These are phyloP conservation scores for Fusarium sp. DNA, from an alignment of 2,329 filamentous ascomycete genomes.

Conservation along the genomic window DNA sequence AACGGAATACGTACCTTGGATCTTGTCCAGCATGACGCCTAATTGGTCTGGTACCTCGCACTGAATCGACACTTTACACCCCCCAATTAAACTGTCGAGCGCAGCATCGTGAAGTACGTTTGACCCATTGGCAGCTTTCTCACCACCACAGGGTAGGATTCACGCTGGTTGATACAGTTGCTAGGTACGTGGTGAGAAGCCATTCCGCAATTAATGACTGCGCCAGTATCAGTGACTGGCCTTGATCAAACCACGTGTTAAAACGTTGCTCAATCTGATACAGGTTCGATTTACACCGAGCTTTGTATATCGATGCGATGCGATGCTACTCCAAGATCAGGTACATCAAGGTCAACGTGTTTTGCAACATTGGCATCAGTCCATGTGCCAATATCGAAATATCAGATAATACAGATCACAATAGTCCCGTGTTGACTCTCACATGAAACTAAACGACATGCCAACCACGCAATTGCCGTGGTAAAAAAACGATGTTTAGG, in stretches of 20 bases:
- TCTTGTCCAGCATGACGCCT: slow-evolving; percentile 12
- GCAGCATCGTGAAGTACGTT: slow-evolving; percentile 30
- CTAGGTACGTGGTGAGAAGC: background rate
- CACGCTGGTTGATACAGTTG: slow-evolving; percentile 4
- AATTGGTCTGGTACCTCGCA: background rate
- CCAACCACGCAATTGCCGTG: slow-evolving; percentile 7
- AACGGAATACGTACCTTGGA: slow-evolving; percentile 12
- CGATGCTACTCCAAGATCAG: background rate
- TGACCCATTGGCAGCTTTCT: slow-evolving; percentile 22
- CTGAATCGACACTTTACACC: background rate
- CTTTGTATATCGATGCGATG: slow-evolving; percentile 2
- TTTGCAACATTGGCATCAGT: slow-evolving; percentile 9
- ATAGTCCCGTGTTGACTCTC: background rate
- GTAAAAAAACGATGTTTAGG: background rate
- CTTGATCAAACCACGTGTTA: slow-evolving; percentile 12
- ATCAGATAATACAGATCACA: slow-evolving; percentile 3
- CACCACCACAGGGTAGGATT: slow-evolving; percentile 19
- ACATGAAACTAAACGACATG: slow-evolving; percentile 7
- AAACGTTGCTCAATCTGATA: background rate
- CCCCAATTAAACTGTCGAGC: slow-evolving; percentile 13
- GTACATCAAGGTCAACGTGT: background rate
- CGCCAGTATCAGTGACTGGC: slow-evolving; percentile 12
- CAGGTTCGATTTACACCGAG: background rate
- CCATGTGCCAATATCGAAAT: slow-evolving; percentile 11
- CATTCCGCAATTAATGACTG: background rate